phyloP scores from a whole-genome alignment of 164 flowering plant species.

The Vitis labrusca region DNA sequence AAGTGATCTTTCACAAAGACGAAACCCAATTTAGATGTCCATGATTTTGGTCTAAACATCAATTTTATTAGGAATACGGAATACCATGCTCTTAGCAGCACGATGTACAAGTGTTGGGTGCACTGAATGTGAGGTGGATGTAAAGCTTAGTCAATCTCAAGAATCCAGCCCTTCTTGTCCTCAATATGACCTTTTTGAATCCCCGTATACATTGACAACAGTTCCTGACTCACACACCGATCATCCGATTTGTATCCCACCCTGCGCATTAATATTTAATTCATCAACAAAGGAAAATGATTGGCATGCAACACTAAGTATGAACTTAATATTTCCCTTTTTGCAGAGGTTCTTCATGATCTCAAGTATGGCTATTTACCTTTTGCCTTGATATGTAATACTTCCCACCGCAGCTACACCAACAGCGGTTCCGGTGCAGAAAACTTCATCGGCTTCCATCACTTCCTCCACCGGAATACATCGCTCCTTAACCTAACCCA shows the following conservation, averaged over 20 bases:
- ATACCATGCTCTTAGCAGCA: no score
- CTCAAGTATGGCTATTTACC: slow-evolving; percentile 33
- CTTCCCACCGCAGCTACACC: slow-evolving; percentile 76
- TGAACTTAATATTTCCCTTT: not conserved
- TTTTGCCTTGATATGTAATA: slow-evolving; percentile 53
- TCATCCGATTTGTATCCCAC: slow-evolving; percentile 29
- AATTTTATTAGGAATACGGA: no score
- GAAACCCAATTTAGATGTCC: no score
- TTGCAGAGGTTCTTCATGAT: not conserved
- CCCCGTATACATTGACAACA: slow-evolving; percentile 36
- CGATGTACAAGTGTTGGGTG: not conserved
- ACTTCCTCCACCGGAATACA: slow-evolving; percentile 61
- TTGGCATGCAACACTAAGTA: no score
- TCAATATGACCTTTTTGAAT: slow-evolving; percentile 47
- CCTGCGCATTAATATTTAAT: slow-evolving; percentile 24
- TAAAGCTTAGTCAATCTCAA: slow-evolving; percentile 25
- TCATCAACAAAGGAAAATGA: not conserved
- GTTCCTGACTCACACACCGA: slow-evolving; percentile 19
- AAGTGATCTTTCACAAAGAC: no score
- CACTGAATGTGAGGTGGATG: not conserved
- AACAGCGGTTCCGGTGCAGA: slow-evolving; percentile 92
- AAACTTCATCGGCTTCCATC: slow-evolving; percentile 78
- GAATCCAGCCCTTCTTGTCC: slow-evolving; percentile 54
- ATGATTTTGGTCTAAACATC: no score
- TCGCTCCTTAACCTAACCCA: slow-evolving; percentile 75